Evolutionary conservation across 352 stramenopile genomes (phyloP), one percentile per base, ranked within the genome.

Genomic region (Phytophthora pinifolia): DNA sequence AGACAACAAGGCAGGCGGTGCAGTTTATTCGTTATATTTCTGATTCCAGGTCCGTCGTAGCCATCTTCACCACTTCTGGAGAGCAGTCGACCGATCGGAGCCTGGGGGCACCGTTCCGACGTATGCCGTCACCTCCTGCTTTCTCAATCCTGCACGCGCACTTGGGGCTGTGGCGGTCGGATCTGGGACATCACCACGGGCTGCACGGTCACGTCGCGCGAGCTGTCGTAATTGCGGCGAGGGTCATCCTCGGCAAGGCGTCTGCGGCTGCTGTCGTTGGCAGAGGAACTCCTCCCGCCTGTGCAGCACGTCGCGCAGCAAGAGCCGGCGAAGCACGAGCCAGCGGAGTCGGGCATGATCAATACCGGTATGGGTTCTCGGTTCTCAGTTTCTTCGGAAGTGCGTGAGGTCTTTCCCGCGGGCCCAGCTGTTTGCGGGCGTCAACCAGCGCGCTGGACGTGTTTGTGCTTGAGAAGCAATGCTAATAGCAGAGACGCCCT

Each of bases 171-270:
- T 32, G 60, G 48, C 20, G 60, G 39, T 12, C 60, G 54, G 47
- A 69, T 65, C 22, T 65, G 50, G 12, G 50, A 62, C 62, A 70
- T 67, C 51, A 66, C 37, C 34, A 70, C 55, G 35, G 56, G 62
- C 32, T 70, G 62, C 15, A 70, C 56, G 12, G 46, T 63, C 18
- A 70, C 62, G 34, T 70, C 57, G 9, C 50, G 62, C 15, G 62
- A 70, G 2, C 7, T 48, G 36, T 58, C 34, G 44, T 66, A 66
- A 45, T 66, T 56, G 7, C 25, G 50, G 22, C 56, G 62, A 12
- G 56, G 56, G 25, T 56, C 50, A 22, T 70, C 62, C 20, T 70
- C 56, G 9, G 53, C 56, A 1, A 46, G 44, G 9, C 58, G 55
- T 9, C 49, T 55, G 50, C 55, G 55, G 37, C 54, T 55, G 39